phyloP scores from a whole-genome alignment of 495 filamentous ascomycete species.

The Penicillium mononematosum region DNA sequence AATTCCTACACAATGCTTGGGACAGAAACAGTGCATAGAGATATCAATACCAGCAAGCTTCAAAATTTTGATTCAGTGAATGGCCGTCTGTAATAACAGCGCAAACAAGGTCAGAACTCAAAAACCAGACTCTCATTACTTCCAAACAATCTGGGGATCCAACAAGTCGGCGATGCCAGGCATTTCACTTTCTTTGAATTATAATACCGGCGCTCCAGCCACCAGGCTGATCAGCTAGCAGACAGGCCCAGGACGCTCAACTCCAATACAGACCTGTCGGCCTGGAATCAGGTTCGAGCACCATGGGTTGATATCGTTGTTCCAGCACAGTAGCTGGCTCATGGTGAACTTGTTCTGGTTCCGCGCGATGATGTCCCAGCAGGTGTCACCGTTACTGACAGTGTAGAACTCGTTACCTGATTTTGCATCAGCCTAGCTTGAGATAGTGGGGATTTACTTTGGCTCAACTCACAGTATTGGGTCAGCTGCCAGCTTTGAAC shows the following conservation, averaged over 20 bases:
- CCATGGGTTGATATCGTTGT: conserved; percentile 27
- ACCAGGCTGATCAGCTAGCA: conserved; percentile 8
- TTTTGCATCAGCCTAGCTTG: neutral
- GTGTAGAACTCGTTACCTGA: conserved; percentile 22
- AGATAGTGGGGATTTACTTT: neutral
- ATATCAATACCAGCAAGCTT: neutral
- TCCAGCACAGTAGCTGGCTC: conserved; percentile 29
- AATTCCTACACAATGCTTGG: conserved; percentile 33
- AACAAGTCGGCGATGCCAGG: neutral
- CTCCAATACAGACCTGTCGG: conserved; percentile 23
- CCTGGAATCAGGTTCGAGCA: conserved; percentile 32
- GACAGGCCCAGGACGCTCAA: conserved; percentile 10
- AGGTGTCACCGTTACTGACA: conserved; percentile 27
- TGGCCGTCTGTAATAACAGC: neutral
- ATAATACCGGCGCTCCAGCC: neutral
- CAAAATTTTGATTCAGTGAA: neutral
- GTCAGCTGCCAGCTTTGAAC: neutral
- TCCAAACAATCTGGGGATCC: neutral
- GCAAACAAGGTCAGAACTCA: neutral
- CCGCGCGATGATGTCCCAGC: conserved; percentile 25
- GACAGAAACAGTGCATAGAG: neutral
- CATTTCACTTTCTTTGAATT: neutral
- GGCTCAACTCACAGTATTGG: conserved; percentile 17
- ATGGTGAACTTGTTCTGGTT: conserved; percentile 24
- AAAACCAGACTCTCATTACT: neutral